Evolutionary conservation across 768 basidiomycete species (phyloP), one percentile per base, ranked within the genome.

Genomic region (Phaeolepiota aurea): DNA sequence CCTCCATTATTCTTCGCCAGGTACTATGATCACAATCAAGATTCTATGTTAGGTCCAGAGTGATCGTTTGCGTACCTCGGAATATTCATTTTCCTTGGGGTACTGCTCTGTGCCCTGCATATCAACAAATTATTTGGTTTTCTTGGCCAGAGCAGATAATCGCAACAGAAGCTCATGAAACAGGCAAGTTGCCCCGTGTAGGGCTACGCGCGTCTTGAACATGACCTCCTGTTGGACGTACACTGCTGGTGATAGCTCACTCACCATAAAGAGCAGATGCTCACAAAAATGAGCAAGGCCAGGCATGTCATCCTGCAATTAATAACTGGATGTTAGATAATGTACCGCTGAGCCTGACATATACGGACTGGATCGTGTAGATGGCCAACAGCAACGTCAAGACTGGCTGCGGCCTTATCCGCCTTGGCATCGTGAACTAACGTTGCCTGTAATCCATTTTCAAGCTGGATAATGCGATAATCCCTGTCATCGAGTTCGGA

Each of bases 231-330:
- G 14, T 31, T 9, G 28, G 34, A 35, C 18, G n/a, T 9, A 35
- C 34, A 9, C 37, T 43, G 9, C 23, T 11, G 30, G 33, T 14
- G 7, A 14, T 5, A 10, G 4, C 20, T 40, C 20, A 58, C 79
- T 46, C 51, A 91, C 93, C 82, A 99, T 89, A 63, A 99, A 99
- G 46, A 96, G 62, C 37, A 99, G 57, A 59, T 99, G 94, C 58
- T 99, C 94, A 63, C 92, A 93, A 55, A 93, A 93, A 60, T 94
- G 90, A 36, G 91, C 91, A 32, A 93, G 71, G 9, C 91, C 91
- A 7, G 87, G 91, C 75, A 92, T 85, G 55, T 94, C 90, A 56
- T 75, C 79, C 79, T 87, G 51, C 20, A 47, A 14, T 33, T 25
- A 30, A 30, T 9, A 13, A 38, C 32, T 22, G 16, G 35, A 30